Conservation (phyloP, 2,329 filamentous ascomycete species). For the Fusarium haematococcum region DNA sequence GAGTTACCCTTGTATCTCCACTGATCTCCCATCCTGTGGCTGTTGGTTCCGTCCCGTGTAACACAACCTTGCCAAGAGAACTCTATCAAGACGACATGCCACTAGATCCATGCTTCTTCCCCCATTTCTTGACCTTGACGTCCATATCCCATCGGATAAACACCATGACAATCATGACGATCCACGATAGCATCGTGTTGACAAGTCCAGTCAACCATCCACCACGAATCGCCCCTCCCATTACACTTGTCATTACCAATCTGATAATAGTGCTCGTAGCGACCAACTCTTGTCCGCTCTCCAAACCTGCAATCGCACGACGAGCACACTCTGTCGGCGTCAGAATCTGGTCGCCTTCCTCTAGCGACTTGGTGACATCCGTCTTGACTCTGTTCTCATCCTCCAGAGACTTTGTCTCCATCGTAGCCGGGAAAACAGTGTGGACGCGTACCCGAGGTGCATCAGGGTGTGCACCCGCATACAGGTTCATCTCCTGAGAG, state of each 20-base stretch:
- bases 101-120: conserved; percentile 18
- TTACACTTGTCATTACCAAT: conserved; percentile 31
- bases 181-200: conserved; percentile 27
- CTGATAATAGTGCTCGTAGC: conserved; percentile 33
- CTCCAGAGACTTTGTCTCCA: conserved; percentile 30
- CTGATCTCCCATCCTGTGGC: neutral
- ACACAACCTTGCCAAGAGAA: neutral
- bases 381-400: conserved; percentile 31
- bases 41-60: neutral
- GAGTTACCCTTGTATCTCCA: neutral
- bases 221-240: conserved; percentile 30
- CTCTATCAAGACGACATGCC: conserved; percentile 1
- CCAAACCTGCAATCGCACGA: conserved; percentile 21
- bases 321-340: conserved; percentile 23
- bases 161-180: conserved; percentile 34
- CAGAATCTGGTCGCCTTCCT: conserved; percentile 31
- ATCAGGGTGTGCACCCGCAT: conserved; percentile 16
- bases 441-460: conserved; percentile 25
- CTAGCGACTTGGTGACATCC: conserved; percentile 28
- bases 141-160: conserved; percentile 37
- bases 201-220: conserved; percentile 14
- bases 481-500: conserved; percentile 34
- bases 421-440: conserved; percentile 30
- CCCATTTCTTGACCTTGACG: conserved; percentile 26
- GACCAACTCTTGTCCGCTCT: conserved; percentile 24